Base-by-base conservation (phyloP, 495 filamentous ascomycete genomes). In the Podospora pseudopauciseta region DNA sequence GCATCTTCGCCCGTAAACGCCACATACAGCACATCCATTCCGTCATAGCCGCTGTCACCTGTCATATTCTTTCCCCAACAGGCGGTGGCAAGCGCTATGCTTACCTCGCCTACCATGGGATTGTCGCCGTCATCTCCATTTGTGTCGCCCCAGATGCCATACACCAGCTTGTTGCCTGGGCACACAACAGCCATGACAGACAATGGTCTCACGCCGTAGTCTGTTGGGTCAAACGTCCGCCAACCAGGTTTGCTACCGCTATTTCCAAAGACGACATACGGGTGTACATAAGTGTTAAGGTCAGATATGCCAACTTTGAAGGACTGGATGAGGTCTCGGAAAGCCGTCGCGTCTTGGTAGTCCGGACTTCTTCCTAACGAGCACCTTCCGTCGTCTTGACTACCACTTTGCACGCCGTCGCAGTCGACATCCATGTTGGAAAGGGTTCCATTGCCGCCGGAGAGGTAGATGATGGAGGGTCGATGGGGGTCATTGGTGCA, bases 221-320 rank as follows among this genome's bases (percentile, higher is more conserved):
- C 55, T 63, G 77, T 65, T 0, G 88, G 89, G 66, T 89, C 78
- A 44, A 81, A 82, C 13, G 64, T 70, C 18, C 57, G 71, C 71
- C 84, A 90, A 5, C 74, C 80, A 0, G 58, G 18, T 61, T 75
- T 74, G 26, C 32, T 66, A 1, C 78, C 77, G 3, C 80, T 73
- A 66, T 91, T 91, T 5, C 89, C 89, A 65, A 91, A 85, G 1
- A 91, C 89, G 5, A 91, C 85, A 64, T 88, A 91, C 0, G 87
- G 84, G 67, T 89, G 86, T 20, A 87, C 80, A 59, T 88, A 86
- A 0, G 87, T 79, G 71, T 90, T 80, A 2, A 91, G 77, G 66
- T 91, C 87, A 0, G 63, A 65, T 26, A 90, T 79, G 2, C 82
- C 84, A 19, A 67, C 72, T 7, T 64, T 67, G 65, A 81, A 82